Conservation (phyloP, 1,284 basidiomycete species). For the Mycena sp. region DNA sequence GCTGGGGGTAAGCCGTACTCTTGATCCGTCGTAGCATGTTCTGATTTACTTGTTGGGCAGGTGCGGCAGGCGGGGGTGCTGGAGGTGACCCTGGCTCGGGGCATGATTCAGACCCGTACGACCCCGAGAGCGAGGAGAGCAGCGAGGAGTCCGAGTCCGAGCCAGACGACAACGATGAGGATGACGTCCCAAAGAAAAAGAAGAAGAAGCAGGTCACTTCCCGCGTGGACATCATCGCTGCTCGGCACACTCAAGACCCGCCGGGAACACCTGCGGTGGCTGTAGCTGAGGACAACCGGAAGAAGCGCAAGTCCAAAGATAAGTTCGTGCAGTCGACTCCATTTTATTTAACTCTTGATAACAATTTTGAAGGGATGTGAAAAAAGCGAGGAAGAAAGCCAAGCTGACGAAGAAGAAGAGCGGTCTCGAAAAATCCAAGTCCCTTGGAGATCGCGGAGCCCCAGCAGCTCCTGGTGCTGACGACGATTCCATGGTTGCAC, state of each 20-base stretch:
- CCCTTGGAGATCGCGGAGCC: no score
- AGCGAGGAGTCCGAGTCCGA: constrained; percentile 25
- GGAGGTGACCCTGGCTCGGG: no score
- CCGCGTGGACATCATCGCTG: constrained; percentile 51
- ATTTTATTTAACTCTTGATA: background rate
- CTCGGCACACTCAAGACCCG: background rate
- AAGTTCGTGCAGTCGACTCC: background rate
- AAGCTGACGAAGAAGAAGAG: background rate
- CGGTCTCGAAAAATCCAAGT: background rate
- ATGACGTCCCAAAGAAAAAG: constrained; percentile 66
- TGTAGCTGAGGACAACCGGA: no score
- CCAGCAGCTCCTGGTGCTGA: no score
- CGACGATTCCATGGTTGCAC: constrained; percentile 5
- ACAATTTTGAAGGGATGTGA: background rate
- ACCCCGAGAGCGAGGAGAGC: no score
- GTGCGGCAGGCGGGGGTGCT: no score
- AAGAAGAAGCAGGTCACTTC: constrained; percentile 59
- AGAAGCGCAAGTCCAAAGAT: background rate
- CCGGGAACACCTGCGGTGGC: background rate
- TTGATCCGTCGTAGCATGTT: no score
- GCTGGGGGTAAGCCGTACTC: no score
- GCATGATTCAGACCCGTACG: no score
- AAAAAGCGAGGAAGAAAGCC: constrained; percentile 2
- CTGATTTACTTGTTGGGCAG: no score
- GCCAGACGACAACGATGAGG: constrained; percentile 55